Evolutionary conservation across 805 yeast genomes (phyloP), one percentile per base, ranked within the genome.

Genomic region (Starmera amethionina): DNA sequence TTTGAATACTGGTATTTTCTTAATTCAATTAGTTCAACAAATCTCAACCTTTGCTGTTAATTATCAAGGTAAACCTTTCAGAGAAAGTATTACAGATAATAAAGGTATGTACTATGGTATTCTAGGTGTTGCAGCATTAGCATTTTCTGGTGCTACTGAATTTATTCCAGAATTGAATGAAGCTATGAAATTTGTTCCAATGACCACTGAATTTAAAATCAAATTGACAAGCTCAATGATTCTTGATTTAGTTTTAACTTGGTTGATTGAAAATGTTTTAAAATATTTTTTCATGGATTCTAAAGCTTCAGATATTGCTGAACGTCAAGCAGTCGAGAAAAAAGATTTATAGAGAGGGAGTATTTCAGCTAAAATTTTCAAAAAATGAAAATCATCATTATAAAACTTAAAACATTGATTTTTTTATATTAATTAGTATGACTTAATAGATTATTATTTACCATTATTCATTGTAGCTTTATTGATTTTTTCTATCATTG

Each of bases 11-110:
- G 97, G 96, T 54, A 89, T 93, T 70, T 93, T 89, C 65, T 72
- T 93, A 59, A 74, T 93, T 42, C 97, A 89, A 63, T 73, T 93
- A 54, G 90, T 95, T 15, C 97, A 93, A 68, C 96, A 93, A 63
- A 95, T 93, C 40, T 86, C 97, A 13, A 93, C 98, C 0, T 93
- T 89, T 69, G 96, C 96, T 16, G 96, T 93, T 43, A 93, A 93
- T 66, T 93, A 93, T 64, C 95, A 87, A 67, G 98, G 98, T 41
- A 79, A 83, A 51, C 98, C 98, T 41, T 93, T 93, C 69, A 82
- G 95, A 61, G 96, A 93, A 65, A 77, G 86, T 42, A 82, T 93
- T 52, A 70, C 69, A 40, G 95, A 83, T 61, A 93, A 93, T 66
- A 84, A 81, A 64, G 97, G 97, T 49, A 93, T 93, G 97, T 90